A percentile compares a stretch with the other conserved stretches of the same genome.
These are phyloP conservation scores for Aspergillus sparsus DNA, from an alignment of 495 filamentous ascomycete genomes.

Conservation along the genomic window DNA sequence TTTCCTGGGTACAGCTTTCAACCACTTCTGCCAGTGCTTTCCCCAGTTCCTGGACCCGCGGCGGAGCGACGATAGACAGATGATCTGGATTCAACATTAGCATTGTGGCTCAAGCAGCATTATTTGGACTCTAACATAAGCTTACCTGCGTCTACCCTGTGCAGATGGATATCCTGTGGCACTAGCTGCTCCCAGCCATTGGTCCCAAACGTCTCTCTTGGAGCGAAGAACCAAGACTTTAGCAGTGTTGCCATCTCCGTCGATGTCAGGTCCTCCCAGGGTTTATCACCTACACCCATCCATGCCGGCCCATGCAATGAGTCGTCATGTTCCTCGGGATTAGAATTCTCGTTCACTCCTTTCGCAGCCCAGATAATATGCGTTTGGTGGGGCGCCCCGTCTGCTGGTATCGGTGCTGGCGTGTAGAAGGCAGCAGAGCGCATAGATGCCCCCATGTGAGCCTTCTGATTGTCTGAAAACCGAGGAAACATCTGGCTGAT, in stretches of 20 bases:
- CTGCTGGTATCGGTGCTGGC: neutral
- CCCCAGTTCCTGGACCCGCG: neutral
- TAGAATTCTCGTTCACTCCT: neutral
- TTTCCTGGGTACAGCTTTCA: neutral
- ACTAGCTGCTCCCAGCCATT: conserved; percentile 11
- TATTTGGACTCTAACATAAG: neutral
- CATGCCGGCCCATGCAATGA: neutral
- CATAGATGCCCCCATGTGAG: conserved; percentile 1
- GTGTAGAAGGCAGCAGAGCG: neutral
- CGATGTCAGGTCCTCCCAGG: neutral
- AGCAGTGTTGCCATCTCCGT: neutral
- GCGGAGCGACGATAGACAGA: neutral
- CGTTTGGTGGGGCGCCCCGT: neutral
- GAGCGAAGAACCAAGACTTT: conserved; percentile 14
- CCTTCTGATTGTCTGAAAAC: conserved; percentile 6
- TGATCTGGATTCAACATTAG: neutral
- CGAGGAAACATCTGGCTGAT: neutral
- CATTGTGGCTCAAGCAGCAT: neutral
- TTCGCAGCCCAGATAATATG: conserved; percentile 4
- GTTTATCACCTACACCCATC: neutral
- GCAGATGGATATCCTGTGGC: neutral
- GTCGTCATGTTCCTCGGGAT: conserved; percentile 2
- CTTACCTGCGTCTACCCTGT: conserved; percentile 1
- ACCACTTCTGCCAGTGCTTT: neutral
- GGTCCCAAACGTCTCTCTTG: conserved; percentile 3